A percentile compares a stretch with the other conserved stretches of the same genome.
Evolutionary conservation across 176 grass and related monocot species (phyloP).

Genomic region (Avena atlantica): DNA sequence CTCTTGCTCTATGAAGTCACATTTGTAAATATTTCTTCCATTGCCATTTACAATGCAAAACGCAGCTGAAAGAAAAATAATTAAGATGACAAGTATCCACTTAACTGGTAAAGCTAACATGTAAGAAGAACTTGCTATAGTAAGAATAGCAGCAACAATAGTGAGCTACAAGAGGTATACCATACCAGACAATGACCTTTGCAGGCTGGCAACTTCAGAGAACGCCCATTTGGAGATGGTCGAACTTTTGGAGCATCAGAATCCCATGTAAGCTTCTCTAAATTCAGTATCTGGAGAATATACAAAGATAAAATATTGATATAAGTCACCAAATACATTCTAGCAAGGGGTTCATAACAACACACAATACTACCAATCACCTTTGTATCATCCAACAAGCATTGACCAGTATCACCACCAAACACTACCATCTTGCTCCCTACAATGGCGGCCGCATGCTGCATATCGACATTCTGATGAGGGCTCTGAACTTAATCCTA

Average conservation of each 20-base stretch:
- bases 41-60: not conserved
- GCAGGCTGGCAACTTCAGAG: conserved; percentile 79
- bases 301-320: conserved; percentile 3
- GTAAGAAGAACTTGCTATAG: conserved; percentile 19
- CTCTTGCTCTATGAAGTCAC: not conserved
- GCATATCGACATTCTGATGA: conserved; percentile 1
- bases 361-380: conserved; percentile 43
- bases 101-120: not conserved
- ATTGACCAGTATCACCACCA: conserved; percentile 79
- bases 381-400: conserved; percentile 85
- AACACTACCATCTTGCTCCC: conserved; percentile 96
- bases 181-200: conserved; percentile 97
- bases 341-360: not conserved
- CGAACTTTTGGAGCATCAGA: conserved; percentile 57
- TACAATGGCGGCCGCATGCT: conserved; percentile 91
- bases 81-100: not conserved
- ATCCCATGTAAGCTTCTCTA: conserved; percentile 89
- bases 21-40: conserved; percentile 25
- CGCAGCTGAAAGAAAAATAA: not conserved
- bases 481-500: conserved; percentile 2
- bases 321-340: conserved; percentile 18
- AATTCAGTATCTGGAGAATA: conserved; percentile 80
- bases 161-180: conserved; percentile 61
- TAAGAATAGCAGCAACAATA: not conserved
- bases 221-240: conserved; percentile 55